Base-by-base conservation (phyloP, 139 green algal species). In the Chlorella sp. region DNA sequence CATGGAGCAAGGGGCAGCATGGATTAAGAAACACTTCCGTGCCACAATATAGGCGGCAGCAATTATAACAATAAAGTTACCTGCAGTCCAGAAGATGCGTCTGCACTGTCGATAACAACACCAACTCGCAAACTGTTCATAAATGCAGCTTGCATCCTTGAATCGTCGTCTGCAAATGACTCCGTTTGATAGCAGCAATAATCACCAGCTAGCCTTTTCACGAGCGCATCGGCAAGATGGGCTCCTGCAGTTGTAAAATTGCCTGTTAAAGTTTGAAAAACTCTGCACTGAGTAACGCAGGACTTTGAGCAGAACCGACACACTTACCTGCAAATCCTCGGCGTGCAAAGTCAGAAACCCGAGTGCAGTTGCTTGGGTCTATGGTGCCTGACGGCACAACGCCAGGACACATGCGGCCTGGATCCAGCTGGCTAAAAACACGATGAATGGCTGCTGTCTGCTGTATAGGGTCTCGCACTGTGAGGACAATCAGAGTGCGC, bases 171-270 rank as follows among this genome's bases (percentile, higher is more conserved):
- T 28, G 75, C 34, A 53, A 81, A 81, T 16, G 75, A 37, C 21
- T 53, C 75, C 53, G 75, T 30, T 36, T 81, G 75, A 36, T 81
- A 81, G n/a, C 75, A 81, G 75, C 75, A 81, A 36, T 81, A 81
- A 36, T 81, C 75, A 19, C 75, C 75, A 21, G 75, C 75, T 36
- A 81, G 75, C 30, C 34, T 37, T 11, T 39, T 39, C 14, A 81
- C 75, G n/a, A 81, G 75, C 15, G 75, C 34, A 36, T 53, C 37
- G 14, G 34, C 75, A 39, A 18, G 75, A 36, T 81, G 75, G 16
- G 75, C 34, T 34, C 75, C 75, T 81, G 75, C n/a, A 77, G 2
- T 36, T 37, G 69, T 19, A 18, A 14, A 28, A 3, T 7, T 77
- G 26, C 69, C 37, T 36, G 32, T 2, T 28, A 77, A 7, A 28